Conservation (phyloP, 768 basidiomycete genomes). For the Leccinum obscurum region DNA sequence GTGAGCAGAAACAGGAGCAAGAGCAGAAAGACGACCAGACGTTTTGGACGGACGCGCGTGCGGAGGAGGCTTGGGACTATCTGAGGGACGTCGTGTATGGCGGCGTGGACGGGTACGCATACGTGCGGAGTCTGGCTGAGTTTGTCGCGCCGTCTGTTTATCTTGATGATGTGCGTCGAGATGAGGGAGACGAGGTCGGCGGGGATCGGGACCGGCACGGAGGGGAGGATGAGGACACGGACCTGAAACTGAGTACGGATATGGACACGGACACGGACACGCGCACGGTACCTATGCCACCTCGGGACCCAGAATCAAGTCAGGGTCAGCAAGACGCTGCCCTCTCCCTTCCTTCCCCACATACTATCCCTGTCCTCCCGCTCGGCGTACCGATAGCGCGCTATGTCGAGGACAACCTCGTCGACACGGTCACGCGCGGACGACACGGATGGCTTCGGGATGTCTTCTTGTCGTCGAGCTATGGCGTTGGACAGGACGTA, state of each 20-base stretch:
- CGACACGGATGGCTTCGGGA: constrained; percentile 40
- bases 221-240: background rate
- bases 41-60: constrained; percentile 53
- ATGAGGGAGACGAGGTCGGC: background rate
- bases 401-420: constrained; percentile 41
- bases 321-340: background rate
- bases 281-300: background rate
- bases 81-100: constrained; percentile 77
- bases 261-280: background rate
- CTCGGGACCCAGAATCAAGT: background rate
- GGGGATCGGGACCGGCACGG: background rate
- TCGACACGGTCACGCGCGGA: constrained; percentile 43
- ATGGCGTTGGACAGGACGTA: background rate
- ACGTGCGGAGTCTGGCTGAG: constrained; percentile 74
- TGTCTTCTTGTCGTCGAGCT: background rate
- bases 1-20: background rate
- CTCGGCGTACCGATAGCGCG: constrained; percentile 38
- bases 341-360: background rate
- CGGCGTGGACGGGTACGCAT: constrained; percentile 73
- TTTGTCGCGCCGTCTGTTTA: constrained; percentile 46
- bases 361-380: constrained; percentile 1
- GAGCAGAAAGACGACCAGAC: constrained; percentile 14
- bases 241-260: background rate
- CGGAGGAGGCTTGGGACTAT: constrained; percentile 62
- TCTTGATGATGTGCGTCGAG: background rate